Conservation (phyloP, 495 filamentous ascomycete genomes). For the Endocarpon pusillum region DNA sequence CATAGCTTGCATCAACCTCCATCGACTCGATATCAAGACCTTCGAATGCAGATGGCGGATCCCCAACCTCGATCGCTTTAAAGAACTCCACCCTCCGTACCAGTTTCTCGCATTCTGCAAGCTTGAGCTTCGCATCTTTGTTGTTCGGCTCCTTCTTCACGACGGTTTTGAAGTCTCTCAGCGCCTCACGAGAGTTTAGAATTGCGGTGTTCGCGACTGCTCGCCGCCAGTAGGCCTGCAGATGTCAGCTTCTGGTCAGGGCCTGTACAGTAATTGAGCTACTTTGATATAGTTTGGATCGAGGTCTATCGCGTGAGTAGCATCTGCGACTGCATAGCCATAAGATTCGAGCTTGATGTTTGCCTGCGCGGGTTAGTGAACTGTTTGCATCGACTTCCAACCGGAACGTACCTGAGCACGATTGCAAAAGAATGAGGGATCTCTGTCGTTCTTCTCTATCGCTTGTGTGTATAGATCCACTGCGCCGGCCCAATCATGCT, state of each 20-base stretch:
- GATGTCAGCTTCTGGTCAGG: slow-evolving; percentile 1
- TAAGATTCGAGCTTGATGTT: slow-evolving; percentile 92
- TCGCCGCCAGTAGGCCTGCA: slow-evolving; percentile 84
- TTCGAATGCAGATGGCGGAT: slow-evolving; percentile 79
- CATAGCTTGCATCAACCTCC: slow-evolving; percentile 63
- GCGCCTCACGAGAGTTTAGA: slow-evolving; percentile 65
- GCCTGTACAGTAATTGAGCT: not conserved
- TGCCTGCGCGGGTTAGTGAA: slow-evolving; percentile 33
- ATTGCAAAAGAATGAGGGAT: slow-evolving; percentile 86
- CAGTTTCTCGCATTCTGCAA: slow-evolving; percentile 82
- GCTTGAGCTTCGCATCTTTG: slow-evolving; percentile 76
- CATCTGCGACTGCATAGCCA: slow-evolving; percentile 82
- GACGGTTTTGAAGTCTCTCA: slow-evolving; percentile 84
- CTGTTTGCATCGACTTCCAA: not conserved
- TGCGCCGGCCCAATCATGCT: slow-evolving; percentile 74
- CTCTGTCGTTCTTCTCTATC: slow-evolving; percentile 67
- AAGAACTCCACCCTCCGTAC: slow-evolving; percentile 81
- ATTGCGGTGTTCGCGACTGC: slow-evolving; percentile 84
- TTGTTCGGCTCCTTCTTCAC: slow-evolving; percentile 73
- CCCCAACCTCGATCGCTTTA: slow-evolving; percentile 83
- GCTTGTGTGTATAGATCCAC: slow-evolving; percentile 79
- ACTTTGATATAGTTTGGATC: slow-evolving; percentile 81
- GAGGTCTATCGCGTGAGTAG: slow-evolving; percentile 82
- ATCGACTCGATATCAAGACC: slow-evolving; percentile 79
- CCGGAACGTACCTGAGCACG: slow-evolving; percentile 59